Percentiles rank a stretch among this genome's conserved stretches.
Conservation (phyloP, 768 basidiomycete genomes). For the Nidularia pulvinata region DNA sequence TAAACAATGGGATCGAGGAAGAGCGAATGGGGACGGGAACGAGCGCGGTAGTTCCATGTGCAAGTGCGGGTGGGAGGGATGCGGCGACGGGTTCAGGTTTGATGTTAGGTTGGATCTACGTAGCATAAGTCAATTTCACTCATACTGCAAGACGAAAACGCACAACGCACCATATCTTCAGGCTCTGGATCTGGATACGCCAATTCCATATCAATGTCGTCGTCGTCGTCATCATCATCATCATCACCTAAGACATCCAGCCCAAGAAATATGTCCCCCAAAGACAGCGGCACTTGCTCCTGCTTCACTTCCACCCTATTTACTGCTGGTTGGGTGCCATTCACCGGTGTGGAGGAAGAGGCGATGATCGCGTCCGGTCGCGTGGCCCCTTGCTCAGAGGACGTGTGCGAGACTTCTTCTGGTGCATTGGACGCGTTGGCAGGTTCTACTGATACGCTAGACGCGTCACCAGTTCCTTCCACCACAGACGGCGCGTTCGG, state of each 20-base stretch:
- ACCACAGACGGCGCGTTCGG: too few species aligned
- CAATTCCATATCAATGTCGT: conserved; percentile 4
- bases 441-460: too few species aligned
- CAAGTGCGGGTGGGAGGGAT: background rate
- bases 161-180: background rate
- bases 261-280: background rate
- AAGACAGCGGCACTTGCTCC: background rate
- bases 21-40: background rate
- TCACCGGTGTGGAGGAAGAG: too few species aligned
- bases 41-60: background rate
- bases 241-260: too few species aligned
- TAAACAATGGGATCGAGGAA: background rate
- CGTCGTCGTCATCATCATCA: background rate
- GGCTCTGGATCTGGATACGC: conserved; percentile 4
- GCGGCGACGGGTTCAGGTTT: background rate
- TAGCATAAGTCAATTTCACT: conserved; percentile 1
- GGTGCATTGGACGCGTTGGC: too few species aligned
- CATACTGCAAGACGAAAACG: background rate
- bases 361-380: too few species aligned
- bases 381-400: too few species aligned
- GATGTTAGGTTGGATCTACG: background rate
- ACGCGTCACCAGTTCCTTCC: too few species aligned
- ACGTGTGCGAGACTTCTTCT: too few species aligned
- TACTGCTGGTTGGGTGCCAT: too few species aligned
- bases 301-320: background rate